These are phyloP conservation scores for Citrus hindsii DNA, from an alignment of 345 rosid species.

Conservation along the genomic window DNA sequence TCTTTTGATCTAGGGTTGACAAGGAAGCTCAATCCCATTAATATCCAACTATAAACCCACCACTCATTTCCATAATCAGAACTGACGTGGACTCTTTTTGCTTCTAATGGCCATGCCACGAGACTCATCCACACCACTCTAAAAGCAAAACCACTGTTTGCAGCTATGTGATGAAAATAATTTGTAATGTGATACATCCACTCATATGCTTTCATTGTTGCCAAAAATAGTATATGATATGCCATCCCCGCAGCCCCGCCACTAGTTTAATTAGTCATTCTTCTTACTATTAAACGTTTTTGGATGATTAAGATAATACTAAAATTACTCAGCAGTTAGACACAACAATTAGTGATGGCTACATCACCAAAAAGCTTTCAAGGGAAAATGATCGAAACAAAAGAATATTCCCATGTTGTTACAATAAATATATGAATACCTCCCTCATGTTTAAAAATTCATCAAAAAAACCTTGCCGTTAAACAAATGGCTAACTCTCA, in stretches of 20 bases:
- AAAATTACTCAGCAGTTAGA: neutral
- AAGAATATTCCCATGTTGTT: too few relatives aligned
- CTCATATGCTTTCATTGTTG: neutral
- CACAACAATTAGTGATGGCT: neutral
- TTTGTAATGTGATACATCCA: neutral
- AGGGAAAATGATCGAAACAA: too few relatives aligned
- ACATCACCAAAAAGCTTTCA: neutral
- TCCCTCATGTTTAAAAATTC: too few relatives aligned
- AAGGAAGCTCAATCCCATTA: neutral
- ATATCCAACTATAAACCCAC: neutral
- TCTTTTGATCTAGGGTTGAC: neutral
- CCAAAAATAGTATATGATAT: neutral
- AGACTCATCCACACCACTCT: neutral
- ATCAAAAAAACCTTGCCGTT: too few relatives aligned
- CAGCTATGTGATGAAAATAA: neutral
- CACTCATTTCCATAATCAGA: neutral
- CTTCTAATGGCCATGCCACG: neutral
- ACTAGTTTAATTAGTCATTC: neutral
- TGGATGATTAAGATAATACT: neutral
- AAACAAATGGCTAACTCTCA: too few relatives aligned
- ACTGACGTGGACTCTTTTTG: neutral
- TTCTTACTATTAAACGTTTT: neutral
- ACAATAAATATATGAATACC: too few relatives aligned
- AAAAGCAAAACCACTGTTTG: neutral
- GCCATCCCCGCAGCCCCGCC: neutral